Evolutionary conservation across 176 grass and related monocot species (phyloP), one percentile per base, ranked within the genome.

Genomic region (Elymus sibiricus): DNA sequence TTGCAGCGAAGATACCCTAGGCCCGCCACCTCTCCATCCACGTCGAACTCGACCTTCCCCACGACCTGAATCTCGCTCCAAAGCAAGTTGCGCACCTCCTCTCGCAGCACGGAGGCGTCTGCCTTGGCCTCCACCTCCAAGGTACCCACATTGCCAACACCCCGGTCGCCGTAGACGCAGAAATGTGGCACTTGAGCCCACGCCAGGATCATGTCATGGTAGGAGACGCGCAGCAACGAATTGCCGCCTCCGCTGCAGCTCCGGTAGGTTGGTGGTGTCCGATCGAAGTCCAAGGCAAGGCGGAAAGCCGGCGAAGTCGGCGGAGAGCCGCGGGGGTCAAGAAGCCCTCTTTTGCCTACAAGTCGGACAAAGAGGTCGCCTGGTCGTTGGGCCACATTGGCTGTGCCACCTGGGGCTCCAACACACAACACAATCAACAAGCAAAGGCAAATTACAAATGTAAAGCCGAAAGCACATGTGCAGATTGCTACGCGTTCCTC

Each of bases 1-100:
- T 66, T 44, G 62, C 62, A 29, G 26, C 40, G 40, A 34, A 34
- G 4, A n/a, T 81, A 67, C 9, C 79, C 79, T 12, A 82, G 29
- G 9, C 64, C 79, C 3, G 3, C 28, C 43, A 82, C 79, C 28
- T 82, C 64, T 70, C 79, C 79, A 21, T 82, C 29, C 6, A 82
- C 64, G 5, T 53, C 44, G 35, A 70, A 82, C 29, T 38, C 6
- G 10, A 15, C 64, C 44, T 55, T 82, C 19, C 79, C 64, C 21
- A 26, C 11, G 19, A 64, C 44, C 6, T 55, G 27, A 29, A 51
- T 10, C 42, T 81, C 63, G 17, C 16, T 19, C 5, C 19, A 65
- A 5, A 81, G 15, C 40, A 66, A 81, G 25, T 5, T 8, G 26
- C 63, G 27, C 26, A 68, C 79, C 39, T 82, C 79, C 44, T 82